Conservation (phyloP, 179 eudicot genomes). For the Spinacia oleracea region DNA sequence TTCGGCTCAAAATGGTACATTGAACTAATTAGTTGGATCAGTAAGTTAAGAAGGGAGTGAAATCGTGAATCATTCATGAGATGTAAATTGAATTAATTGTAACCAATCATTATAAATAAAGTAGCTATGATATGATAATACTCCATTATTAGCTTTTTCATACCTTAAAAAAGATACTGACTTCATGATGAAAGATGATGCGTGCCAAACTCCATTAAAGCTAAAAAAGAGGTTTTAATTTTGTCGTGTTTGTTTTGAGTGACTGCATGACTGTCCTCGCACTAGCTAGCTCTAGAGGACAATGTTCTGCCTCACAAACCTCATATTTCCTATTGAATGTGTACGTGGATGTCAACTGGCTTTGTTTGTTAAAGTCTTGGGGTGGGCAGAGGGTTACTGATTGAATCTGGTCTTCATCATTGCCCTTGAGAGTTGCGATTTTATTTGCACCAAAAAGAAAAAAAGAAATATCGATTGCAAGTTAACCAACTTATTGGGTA, state of each 20-base stretch:
- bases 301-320: background rate
- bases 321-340: background rate
- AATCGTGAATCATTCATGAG: too few relatives aligned
- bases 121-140: background rate
- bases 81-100: background rate
- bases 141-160: background rate
- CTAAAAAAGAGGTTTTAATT: constrained; percentile 2
- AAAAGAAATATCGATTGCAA: too few relatives aligned
- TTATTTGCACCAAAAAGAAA: too few relatives aligned
- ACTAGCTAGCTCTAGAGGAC: background rate
- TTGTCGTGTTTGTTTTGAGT: constrained; percentile 11
- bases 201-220: constrained; percentile 19
- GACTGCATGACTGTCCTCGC: constrained; percentile 6
- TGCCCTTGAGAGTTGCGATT: too few relatives aligned
- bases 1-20: too few relatives aligned
- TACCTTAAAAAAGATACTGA: background rate
- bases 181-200: background rate
- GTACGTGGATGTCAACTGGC: too few relatives aligned
- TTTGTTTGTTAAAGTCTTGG: too few relatives aligned
- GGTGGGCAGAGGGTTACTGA: too few relatives aligned
- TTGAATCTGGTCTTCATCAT: too few relatives aligned
- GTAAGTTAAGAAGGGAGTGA: background rate
- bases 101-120: background rate
- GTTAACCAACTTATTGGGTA: background rate
- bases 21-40: too few relatives aligned